A percentile compares a stretch with the other conserved stretches of the same genome.
Evolutionary conservation across 2,329 filamentous ascomycete species (phyloP).

Genomic region (Colletotrichum sp.): DNA sequence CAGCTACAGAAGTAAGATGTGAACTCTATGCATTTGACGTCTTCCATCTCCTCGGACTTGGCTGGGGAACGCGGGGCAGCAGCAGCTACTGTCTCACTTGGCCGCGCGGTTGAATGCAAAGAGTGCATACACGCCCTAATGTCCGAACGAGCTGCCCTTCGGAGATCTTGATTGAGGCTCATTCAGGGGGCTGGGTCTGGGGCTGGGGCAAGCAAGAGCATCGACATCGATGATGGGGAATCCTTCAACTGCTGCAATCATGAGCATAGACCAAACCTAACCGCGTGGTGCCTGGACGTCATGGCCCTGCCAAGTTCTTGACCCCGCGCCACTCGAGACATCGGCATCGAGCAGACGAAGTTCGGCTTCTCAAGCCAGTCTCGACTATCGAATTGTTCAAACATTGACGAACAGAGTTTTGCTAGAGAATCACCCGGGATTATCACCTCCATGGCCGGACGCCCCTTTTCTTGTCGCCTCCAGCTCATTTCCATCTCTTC

Average conservation of each 20-base stretch:
- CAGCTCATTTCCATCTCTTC: not conserved
- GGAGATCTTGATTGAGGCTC: not conserved
- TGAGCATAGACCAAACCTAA: not conserved
- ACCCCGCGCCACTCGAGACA: not conserved
- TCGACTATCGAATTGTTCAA: not conserved
- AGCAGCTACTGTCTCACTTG: not conserved
- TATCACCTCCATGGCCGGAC: not conserved
- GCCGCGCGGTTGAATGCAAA: not conserved
- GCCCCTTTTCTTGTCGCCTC: not conserved
- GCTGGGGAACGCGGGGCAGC: not conserved
- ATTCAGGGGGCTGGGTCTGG: not conserved
- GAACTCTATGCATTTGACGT: not conserved
- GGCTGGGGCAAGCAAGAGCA: not conserved
- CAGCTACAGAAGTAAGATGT: not conserved
- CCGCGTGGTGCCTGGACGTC: not conserved
- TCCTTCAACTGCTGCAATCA: not conserved
- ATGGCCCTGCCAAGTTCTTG: not conserved
- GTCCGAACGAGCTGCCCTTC: not conserved
- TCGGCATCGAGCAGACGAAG: not conserved
- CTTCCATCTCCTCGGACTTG: not conserved
- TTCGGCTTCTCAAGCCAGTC: slow-evolving; percentile 1
- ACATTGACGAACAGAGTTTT: not conserved
- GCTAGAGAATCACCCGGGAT: not conserved
- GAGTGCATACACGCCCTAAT: not conserved
- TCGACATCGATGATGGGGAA: not conserved